Conservation (phyloP, 331 rosid genomes). For the Acacia pycnantha region DNA sequence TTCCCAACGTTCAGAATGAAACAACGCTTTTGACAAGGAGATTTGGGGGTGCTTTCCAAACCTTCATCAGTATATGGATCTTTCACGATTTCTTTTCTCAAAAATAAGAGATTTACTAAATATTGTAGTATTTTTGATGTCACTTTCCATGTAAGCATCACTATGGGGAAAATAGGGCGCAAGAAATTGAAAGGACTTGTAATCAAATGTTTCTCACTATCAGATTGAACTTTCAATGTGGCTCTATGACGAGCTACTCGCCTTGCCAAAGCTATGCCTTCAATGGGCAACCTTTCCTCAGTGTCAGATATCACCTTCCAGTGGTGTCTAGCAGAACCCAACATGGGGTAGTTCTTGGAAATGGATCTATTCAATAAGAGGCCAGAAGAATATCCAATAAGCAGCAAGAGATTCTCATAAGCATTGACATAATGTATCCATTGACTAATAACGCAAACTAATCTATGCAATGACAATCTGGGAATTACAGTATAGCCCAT, state of each 20-base stretch:
- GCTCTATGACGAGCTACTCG: constrained; percentile 82
- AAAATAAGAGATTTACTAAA: constrained; percentile 30
- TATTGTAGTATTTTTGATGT: constrained; percentile 35
- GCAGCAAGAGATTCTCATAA: constrained; percentile 59
- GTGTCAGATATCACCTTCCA: constrained; percentile 65
- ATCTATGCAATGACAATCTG: constrained; percentile 52
- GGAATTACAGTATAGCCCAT: constrained; percentile 45
- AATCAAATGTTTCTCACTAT: constrained; percentile 25
- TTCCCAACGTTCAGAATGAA: constrained; percentile 64
- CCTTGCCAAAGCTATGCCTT: constrained; percentile 76
- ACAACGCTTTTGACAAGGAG: constrained; percentile 40
- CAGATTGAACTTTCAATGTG: constrained; percentile 42
- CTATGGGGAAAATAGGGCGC: constrained; percentile 35
- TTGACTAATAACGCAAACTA: constrained; percentile 50
- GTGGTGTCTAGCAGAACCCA: constrained; percentile 46
- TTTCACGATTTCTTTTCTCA: constrained; percentile 31
- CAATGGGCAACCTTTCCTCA: constrained; percentile 76
- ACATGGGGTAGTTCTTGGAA: constrained; percentile 43
- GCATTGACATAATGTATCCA: constrained; percentile 79
- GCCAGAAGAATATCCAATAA: constrained; percentile 61
- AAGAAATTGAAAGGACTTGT: constrained; percentile 33
- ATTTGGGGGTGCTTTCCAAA: constrained; percentile 38
- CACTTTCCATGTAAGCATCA: constrained; percentile 49
- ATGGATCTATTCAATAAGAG: constrained; percentile 46
- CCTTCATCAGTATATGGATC: constrained; percentile 42